Evolutionary conservation across 208 protist species (phyloP).

Genomic region (Porcisia deanei): DNA sequence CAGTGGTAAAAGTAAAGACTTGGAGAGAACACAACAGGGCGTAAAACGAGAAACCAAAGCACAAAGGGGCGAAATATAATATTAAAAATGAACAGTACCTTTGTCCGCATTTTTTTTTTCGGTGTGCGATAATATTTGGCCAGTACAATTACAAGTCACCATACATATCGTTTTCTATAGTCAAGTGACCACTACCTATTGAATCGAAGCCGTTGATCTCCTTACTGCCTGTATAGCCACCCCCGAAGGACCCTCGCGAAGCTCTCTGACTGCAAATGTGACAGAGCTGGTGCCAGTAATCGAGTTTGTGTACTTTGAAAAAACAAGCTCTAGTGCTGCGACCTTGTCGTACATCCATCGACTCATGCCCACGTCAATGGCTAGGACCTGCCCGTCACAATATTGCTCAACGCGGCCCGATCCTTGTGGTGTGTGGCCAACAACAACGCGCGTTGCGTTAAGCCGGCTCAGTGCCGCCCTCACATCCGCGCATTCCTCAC

Average conservation of each 20-base stretch:
- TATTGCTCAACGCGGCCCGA: conserved; percentile 58
- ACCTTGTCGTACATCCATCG: conserved; percentile 74
- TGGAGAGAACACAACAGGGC: background rate
- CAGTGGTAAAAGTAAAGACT: background rate
- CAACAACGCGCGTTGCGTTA: conserved; percentile 57
- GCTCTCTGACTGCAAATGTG: conserved; percentile 32
- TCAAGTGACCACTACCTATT: background rate
- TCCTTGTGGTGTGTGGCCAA: conserved; percentile 74
- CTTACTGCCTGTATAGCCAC: background rate
- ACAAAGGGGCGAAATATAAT: background rate
- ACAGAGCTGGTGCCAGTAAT: conserved; percentile 12
- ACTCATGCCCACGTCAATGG: conserved; percentile 75
- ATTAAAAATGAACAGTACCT: background rate
- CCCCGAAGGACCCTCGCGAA: conserved; percentile 16
- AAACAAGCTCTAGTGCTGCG: conserved; percentile 58
- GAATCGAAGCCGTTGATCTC: background rate
- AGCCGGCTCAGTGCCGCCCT: conserved; percentile 32
- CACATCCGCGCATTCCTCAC: conserved; percentile 46
- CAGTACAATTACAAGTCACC: conserved; percentile 24
- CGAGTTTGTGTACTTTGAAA: conserved; percentile 28
- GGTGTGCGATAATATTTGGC: background rate
- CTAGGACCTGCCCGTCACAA: conserved; percentile 63
- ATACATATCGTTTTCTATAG: conserved; percentile 17
- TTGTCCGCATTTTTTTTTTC: background rate
- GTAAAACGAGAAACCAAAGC: background rate